Evolutionary conservation across 805 yeast genomes (phyloP), one percentile per base, ranked within the genome.

Genomic region (Lipomyces sp.): DNA sequence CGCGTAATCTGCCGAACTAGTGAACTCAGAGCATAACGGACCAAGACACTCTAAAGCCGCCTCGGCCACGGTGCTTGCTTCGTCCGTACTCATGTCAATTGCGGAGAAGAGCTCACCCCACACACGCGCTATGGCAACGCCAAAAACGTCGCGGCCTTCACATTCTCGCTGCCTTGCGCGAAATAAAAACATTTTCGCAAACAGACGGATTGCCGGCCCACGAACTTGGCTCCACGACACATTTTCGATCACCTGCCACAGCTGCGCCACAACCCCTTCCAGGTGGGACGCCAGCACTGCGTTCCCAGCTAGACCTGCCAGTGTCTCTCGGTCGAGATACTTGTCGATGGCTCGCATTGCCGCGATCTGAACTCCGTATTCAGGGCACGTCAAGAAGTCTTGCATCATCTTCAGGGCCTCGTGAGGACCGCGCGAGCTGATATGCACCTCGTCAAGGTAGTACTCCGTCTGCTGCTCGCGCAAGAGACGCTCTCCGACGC

Each of bases 11-110:
- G n/a, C 49, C 3, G 57, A 61, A 2, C 46, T 42, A 1, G 66
- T 61, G 18, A 48, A 19, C 13, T 33, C 39, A 1, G 68, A 66
- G 3, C 73, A 64, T 29, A 74, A 64, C 1, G 74, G 65, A 0
- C 86, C 86, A 10, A 81, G 62, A 1, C 78, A 70, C 61, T 79
- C 81, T 14, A 82, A 60, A 0, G 80, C 70, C 2, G 78, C 68
- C 18, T 76, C 67, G 49, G 68, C 71, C n/a, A 79, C 46, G 14
- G 35, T 5, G 32, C 53, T 66, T 24, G 74, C 77, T 49, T 78
- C 82, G 39, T 76, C 73, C 24, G 65, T 65, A 3, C 61, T 49
- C 2, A 63, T 58, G 28, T 65, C 63, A n/a, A 69, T 55, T 14
- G 68, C 55, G 2, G 60, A 53, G 28, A 67, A 63, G 35, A 75